These are phyloP conservation scores for Colletotrichum sansevieriae DNA, from an alignment of 2,329 filamentous ascomycete genomes.

Conservation along the genomic window DNA sequence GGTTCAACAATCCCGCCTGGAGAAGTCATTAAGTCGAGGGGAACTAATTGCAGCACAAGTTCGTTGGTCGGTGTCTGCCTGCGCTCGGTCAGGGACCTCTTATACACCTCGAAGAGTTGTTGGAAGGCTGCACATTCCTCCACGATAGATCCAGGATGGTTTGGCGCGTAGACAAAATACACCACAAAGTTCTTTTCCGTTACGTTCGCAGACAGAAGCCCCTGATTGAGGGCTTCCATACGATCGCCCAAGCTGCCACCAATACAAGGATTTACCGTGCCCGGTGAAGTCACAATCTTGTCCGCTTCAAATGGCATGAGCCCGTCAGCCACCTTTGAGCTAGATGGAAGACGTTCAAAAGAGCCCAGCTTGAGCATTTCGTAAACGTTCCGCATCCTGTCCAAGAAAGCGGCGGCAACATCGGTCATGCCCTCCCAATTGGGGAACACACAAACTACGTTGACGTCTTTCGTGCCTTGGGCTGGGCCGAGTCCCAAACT, in stretches of 20 bases:
- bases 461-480: constrained; percentile 78
- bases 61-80: constrained; percentile 67
- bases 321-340: constrained; percentile 60
- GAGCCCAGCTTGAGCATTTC: constrained; percentile 80
- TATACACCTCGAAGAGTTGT: constrained; percentile 76
- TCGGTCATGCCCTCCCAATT: constrained; percentile 72
- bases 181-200: constrained; percentile 76
- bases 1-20: constrained; percentile 73
- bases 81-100: constrained; percentile 59
- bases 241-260: constrained; percentile 59
- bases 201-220: constrained; percentile 57
- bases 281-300: constrained; percentile 47
- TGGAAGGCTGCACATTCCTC: constrained; percentile 82
- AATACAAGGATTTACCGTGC: constrained; percentile 33
- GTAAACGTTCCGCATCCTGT: constrained; percentile 77
- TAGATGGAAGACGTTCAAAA: constrained; percentile 65
- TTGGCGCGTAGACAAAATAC: constrained; percentile 80
- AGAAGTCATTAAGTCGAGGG: constrained; percentile 75
- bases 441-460: constrained; percentile 78
- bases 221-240: constrained; percentile 62
- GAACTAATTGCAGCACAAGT: constrained; percentile 82
- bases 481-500: constrained; percentile 80
- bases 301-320: constrained; percentile 65
- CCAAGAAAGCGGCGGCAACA: constrained; percentile 73
- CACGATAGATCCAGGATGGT: constrained; percentile 71